Conservation (phyloP, 495 filamentous ascomycete species). For the Parmelia sp. region DNA sequence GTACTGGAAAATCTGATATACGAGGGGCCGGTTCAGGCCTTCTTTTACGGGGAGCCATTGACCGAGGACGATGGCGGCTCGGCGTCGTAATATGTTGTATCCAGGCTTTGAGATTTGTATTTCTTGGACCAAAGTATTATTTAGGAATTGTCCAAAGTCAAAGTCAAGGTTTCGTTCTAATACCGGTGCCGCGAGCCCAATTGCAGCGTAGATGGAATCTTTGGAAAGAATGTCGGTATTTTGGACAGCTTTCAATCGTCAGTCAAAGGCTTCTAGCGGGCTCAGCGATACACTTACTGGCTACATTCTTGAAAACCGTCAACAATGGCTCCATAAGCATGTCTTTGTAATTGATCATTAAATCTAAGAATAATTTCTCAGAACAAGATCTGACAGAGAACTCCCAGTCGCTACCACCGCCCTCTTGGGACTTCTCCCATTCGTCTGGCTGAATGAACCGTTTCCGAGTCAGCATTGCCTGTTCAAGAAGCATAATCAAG, state of each 20-base stretch:
- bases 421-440: slow-evolving; percentile 83
- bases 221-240: slow-evolving; percentile 72
- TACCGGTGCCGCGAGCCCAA: slow-evolving; percentile 78
- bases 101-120: slow-evolving; percentile 67
- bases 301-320: slow-evolving; percentile 67
- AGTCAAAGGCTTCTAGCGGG: not conserved
- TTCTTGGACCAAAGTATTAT: slow-evolving; percentile 67
- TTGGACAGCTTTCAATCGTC: slow-evolving; percentile 37
- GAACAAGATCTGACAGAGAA: slow-evolving; percentile 84
- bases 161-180: slow-evolving; percentile 53
- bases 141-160: slow-evolving; percentile 76
- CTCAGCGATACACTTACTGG: slow-evolving; percentile 44
- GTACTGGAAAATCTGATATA: slow-evolving; percentile 86
- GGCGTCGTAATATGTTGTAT: slow-evolving; percentile 79
- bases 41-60: slow-evolving; percentile 81
- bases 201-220: slow-evolving; percentile 87
- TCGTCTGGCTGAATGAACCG: slow-evolving; percentile 55
- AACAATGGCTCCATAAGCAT: slow-evolving; percentile 69
- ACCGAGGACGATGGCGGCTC: slow-evolving; percentile 79
- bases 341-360: slow-evolving; percentile 78
- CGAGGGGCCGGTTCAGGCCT: slow-evolving; percentile 55
- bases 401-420: slow-evolving; percentile 72
- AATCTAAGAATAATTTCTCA: slow-evolving; percentile 87
- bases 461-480: not conserved
- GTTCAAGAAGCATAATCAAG: not conserved